phyloP scores from a whole-genome alignment of 257 asterid genomes.

The Solanum appendiculatum region DNA sequence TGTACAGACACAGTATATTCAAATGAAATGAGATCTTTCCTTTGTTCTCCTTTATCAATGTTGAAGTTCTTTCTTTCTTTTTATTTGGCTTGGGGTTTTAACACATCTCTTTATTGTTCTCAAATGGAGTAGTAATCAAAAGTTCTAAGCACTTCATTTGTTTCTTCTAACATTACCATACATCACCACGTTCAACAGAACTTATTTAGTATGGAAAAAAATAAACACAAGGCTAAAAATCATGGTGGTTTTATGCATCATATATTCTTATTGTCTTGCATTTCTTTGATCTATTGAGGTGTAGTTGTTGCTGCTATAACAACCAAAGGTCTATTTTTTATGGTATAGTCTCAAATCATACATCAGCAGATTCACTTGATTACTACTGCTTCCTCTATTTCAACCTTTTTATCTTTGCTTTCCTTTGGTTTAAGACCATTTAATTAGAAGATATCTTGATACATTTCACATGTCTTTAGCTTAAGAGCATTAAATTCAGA shows the following conservation, averaged over 20 bases:
- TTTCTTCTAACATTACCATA: neutral
- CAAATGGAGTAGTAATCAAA: neutral
- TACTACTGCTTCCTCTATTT: neutral
- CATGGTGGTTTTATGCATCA: no score
- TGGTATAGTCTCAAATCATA: neutral
- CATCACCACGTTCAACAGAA: neutral
- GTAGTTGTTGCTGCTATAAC: neutral
- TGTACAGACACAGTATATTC: slow-evolving; percentile 1
- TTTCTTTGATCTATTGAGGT: neutral
- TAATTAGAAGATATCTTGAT: no score
- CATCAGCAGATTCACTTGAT: neutral
- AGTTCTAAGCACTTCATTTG: neutral
- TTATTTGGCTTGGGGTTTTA: neutral
- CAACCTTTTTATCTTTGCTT: neutral
- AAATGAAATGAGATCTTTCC: neutral
- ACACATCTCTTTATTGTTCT: neutral
- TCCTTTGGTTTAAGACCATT: no score
- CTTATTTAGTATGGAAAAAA: neutral
- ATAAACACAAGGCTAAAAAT: neutral
- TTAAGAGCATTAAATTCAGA: no score
- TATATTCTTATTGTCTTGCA: no score
- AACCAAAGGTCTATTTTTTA: neutral
- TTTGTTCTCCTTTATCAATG: neutral
- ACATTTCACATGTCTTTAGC: no score
- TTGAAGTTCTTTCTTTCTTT: neutral